Evolutionary conservation across 1,284 basidiomycete species (phyloP).

Genomic region (Veloboletus limbatus): DNA sequence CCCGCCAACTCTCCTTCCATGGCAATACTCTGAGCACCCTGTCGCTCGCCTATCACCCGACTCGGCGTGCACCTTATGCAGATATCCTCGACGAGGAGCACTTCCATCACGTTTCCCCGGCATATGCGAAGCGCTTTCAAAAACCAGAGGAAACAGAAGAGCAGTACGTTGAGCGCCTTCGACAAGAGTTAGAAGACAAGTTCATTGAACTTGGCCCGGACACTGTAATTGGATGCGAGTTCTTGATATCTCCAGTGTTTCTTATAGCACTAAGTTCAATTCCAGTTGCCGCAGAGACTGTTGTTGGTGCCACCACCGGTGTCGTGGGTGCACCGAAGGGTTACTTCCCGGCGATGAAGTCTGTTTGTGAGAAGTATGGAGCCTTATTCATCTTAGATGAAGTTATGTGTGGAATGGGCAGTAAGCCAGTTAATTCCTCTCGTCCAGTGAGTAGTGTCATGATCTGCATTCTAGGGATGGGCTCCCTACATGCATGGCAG

Average conservation of each 20-base stretch:
- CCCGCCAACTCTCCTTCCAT: constrained; percentile 77
- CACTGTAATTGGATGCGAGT: constrained; percentile 75
- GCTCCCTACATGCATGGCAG: constrained; percentile 84
- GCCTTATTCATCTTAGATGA: constrained; percentile 87
- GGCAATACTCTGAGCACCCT: constrained; percentile 78
- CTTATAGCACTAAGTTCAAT: constrained; percentile 10
- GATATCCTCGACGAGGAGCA: constrained; percentile 58
- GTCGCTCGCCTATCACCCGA: constrained; percentile 62
- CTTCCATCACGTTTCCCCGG: constrained; percentile 82
- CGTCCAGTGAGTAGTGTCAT: constrained; percentile 1
- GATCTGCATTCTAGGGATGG: constrained; percentile 56
- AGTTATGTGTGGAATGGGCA: constrained; percentile 85
- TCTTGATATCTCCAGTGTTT: neutral
- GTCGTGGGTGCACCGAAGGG: constrained; percentile 72
- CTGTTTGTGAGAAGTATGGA: constrained; percentile 84
- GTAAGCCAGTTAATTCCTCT: constrained; percentile 44
- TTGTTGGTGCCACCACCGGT: constrained; percentile 81
- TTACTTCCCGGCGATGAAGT: constrained; percentile 81
- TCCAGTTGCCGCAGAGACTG: constrained; percentile 78
- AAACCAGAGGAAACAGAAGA: constrained; percentile 67
- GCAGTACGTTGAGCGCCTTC: constrained; percentile 71
- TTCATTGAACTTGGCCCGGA: constrained; percentile 77
- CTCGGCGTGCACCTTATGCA: constrained; percentile 64
- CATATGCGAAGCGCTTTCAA: constrained; percentile 80
- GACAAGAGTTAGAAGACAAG: constrained; percentile 79